Evolutionary conservation across 2,329 filamentous ascomycete species (phyloP).

Genomic region (Pezicula radicicola): DNA sequence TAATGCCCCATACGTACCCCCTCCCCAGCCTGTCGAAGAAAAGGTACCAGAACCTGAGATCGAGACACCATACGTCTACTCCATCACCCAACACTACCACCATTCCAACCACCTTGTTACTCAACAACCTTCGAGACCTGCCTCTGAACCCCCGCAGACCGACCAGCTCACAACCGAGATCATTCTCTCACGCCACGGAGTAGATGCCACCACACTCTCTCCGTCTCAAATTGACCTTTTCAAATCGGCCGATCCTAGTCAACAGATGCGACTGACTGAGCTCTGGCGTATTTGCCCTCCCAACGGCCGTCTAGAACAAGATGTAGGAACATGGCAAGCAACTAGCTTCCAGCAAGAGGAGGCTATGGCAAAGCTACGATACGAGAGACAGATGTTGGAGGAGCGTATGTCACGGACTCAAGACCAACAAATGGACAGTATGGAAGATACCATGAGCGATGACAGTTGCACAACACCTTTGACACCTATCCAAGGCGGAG

Average conservation of each 20-base stretch:
- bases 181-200: constrained; percentile 62
- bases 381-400: constrained; percentile 47
- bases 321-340: constrained; percentile 54
- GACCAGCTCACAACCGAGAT: constrained; percentile 50
- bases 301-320: constrained; percentile 51
- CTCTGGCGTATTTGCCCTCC: constrained; percentile 83
- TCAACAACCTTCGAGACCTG: constrained; percentile 41
- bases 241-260: constrained; percentile 67
- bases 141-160: constrained; percentile 48
- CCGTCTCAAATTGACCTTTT: constrained; percentile 77
- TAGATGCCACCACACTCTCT: constrained; percentile 68
- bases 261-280: constrained; percentile 73
- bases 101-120: constrained; percentile 68
- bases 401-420: constrained; percentile 34
- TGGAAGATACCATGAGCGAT: constrained; percentile 32
- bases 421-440: constrained; percentile 44
- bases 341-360: constrained; percentile 54
- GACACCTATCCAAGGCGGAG: constrained; percentile 46
- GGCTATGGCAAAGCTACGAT: constrained; percentile 53
- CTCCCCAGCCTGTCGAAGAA: constrained; percentile 18
- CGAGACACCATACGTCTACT: constrained; percentile 58
- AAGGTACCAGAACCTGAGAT: constrained; percentile 27
- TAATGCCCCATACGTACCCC: constrained; percentile 25
- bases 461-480: constrained; percentile 32
- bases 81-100: constrained; percentile 78